Percentiles rank a stretch among this genome's conserved stretches.
phyloP scores from a whole-genome alignment of 306 rosid species.

The Abrus precatorius region DNA sequence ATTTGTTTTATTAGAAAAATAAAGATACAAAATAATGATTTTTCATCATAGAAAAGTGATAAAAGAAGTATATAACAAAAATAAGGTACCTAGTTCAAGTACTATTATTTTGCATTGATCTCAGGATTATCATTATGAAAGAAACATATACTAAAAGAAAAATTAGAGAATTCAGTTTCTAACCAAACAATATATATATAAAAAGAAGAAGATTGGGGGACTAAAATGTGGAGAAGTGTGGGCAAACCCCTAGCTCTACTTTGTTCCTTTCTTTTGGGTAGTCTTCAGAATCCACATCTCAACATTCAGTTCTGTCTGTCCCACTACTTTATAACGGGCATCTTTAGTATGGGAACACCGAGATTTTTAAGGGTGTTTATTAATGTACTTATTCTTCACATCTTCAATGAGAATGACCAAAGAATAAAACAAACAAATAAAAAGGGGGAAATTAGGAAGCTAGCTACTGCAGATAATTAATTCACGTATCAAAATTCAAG shows the following conservation, averaged over 20 bases:
- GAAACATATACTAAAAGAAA: too few species aligned
- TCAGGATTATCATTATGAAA: too few species aligned
- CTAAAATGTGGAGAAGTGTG: neutral
- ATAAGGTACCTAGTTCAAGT: too few species aligned
- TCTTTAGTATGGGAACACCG: slow-evolving; percentile 6
- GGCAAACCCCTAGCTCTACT: neutral
- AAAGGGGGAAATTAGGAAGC: neutral
- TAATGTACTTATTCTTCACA: slow-evolving; percentile 6
- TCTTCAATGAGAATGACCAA: slow-evolving; percentile 7
- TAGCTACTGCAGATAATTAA: slow-evolving; percentile 1
- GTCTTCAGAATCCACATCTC: slow-evolving; percentile 13
- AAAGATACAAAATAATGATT: too few species aligned
- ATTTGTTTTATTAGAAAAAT: too few species aligned
- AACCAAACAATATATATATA: neutral
- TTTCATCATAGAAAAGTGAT: too few species aligned
- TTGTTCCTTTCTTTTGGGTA: slow-evolving; percentile 15
- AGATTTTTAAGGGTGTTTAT: slow-evolving; percentile 10
- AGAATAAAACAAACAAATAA: neutral
- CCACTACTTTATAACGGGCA: slow-evolving; percentile 44
- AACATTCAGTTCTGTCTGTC: neutral
- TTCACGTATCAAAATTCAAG: neutral
- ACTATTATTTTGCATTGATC: too few species aligned
- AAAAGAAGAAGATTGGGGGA: neutral
- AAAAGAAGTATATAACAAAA: too few species aligned
- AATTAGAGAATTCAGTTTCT: neutral